Base-by-base conservation (phyloP, 495 filamentous ascomycete genomes). In the Penicillium silybi region DNA sequence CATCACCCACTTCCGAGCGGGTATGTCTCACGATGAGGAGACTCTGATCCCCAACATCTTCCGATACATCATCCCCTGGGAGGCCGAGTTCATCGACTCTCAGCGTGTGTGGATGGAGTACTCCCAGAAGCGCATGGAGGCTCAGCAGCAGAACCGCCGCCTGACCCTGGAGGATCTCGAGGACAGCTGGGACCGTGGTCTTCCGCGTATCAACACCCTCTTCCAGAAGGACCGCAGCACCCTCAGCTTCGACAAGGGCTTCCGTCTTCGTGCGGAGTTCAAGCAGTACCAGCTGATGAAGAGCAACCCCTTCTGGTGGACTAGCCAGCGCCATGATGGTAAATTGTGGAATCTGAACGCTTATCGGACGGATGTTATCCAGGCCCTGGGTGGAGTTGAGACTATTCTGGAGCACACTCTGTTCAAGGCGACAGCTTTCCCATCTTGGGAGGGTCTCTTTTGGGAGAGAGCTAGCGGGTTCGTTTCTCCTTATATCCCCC, bases 251-350 rank as follows among this genome's bases (percentile, higher is more conserved):
- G 95, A 99, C 75, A 99, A 99, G 73, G 95, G 95, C 39, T 97
- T 97, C 83, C 87, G 95, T 58, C 85, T 93, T 23, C 80, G 95
- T 29, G 90, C 92, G 22, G 95, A 99, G 74, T 99, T 97, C 78
- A 99, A 97, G 75, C 86, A 89, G 46, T 99, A 97, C 67, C 92
- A 96, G 70, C 75, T 97, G 54, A 97, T 98, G 93, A 97, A 97
- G 85, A 95, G 89, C 77, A 97, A 97, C 68, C 92, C 93, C 0
- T 98, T 97, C 80, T 97, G 92, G 92, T 98, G 93, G 95, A 99
- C 95, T 2, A 95, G 89, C 61, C 95, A 97, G 68, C 79, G 95
- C 42, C 95, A 99, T 62, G 95, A 99, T 62, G 95, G 95, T 67
- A 99, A 97, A 69, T 74, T 99, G 35, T 99, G 95, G 95, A 97